phyloP scores from a whole-genome alignment of 805 yeast species.

The Clavispora fructus region DNA sequence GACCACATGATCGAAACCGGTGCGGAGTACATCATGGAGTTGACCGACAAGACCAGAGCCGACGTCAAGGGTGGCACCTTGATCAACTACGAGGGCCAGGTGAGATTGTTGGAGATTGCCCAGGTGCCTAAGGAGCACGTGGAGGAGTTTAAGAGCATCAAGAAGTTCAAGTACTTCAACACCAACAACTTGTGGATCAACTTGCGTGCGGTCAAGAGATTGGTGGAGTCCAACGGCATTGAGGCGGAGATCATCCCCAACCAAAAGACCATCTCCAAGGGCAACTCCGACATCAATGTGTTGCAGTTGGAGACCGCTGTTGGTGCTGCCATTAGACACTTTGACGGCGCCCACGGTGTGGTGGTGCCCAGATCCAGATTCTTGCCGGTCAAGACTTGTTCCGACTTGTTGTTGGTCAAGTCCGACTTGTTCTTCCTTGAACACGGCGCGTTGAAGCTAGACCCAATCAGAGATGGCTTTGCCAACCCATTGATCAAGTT shows the following conservation, averaged over 20 bases:
- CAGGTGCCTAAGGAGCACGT: constrained; percentile 98
- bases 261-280: constrained; percentile 73
- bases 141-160: constrained; percentile 95
- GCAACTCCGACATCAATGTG: constrained; percentile 75
- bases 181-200: constrained; percentile 98
- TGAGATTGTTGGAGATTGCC: constrained; percentile 91
- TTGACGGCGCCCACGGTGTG: constrained; percentile 92
- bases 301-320: constrained; percentile 97
- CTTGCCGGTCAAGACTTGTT: constrained; percentile 96
- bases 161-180: constrained; percentile 96
- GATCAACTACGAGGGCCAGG: constrained; percentile 91
- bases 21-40: constrained; percentile 96
- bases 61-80: constrained; percentile 99
- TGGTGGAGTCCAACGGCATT: constrained; percentile 77
- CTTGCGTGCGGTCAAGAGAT: constrained; percentile 87
- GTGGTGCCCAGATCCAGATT: constrained; percentile 97
- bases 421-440: constrained; percentile 87
- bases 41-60: constrained; percentile 97
- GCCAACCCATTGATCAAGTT: constrained; percentile 91
- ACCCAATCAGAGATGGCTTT: constrained; percentile 82
- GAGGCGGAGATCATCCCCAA: constrained; percentile 95
- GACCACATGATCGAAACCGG: constrained; percentile 89
- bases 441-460: constrained; percentile 85
- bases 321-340: constrained; percentile 98
- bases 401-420: constrained; percentile 89